phyloP scores from a whole-genome alignment of 805 yeast genomes.

The Candida vaughaniae region DNA sequence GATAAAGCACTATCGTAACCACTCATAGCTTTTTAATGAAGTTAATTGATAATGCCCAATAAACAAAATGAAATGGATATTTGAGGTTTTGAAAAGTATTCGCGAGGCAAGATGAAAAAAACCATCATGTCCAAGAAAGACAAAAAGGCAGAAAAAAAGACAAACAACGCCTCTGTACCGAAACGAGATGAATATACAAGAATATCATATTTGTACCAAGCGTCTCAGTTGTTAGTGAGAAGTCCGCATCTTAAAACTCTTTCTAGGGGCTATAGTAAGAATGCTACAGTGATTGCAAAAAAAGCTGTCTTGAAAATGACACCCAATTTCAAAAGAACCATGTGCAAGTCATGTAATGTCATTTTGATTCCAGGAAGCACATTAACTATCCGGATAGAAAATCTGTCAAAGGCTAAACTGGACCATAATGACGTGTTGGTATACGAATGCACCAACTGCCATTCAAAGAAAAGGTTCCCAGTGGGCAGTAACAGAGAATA shows the following conservation, averaged over 20 bases:
- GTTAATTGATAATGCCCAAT: conserved; percentile 4
- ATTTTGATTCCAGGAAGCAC: conserved; percentile 50
- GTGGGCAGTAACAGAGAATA: conserved; percentile 56
- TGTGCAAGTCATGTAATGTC: conserved; percentile 67
- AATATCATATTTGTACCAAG: conserved; percentile 58
- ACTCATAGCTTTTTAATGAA: conserved; percentile 57
- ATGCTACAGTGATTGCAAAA: conserved; percentile 61
- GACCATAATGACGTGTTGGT: conserved; percentile 47
- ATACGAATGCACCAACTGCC: conserved; percentile 53
- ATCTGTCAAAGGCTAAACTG: conserved; percentile 33
- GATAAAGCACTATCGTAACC: conserved; percentile 99
- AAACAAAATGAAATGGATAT: background rate
- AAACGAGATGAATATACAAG: conserved; percentile 62
- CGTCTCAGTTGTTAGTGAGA: conserved; percentile 37
- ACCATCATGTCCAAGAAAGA: background rate
- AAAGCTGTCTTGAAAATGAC: conserved; percentile 64
- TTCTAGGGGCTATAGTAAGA: conserved; percentile 55
- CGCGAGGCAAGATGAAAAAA: background rate
- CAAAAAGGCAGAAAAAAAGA: conserved; percentile 9
- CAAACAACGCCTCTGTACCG: conserved; percentile 36
- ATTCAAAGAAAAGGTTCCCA: conserved; percentile 54
- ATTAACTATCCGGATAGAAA: conserved; percentile 37
- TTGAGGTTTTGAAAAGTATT: no score
- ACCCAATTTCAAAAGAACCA: conserved; percentile 62
- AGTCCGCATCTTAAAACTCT: conserved; percentile 39